Percentiles rank a stretch among this genome's conserved stretches.
Evolutionary conservation across 1,284 basidiomycete species (phyloP).

Genomic region (Malassezia globosa): DNA sequence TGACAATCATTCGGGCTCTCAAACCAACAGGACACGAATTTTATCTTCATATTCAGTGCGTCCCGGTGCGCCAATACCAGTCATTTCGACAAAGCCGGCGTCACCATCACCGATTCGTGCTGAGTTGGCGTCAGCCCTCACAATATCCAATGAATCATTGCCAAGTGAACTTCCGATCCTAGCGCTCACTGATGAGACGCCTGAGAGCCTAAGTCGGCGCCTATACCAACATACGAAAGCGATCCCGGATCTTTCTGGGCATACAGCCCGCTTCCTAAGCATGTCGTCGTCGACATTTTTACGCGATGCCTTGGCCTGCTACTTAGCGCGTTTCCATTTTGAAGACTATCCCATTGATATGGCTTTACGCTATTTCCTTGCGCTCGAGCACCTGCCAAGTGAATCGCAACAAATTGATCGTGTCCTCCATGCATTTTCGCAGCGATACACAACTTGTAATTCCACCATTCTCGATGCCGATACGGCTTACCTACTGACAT

Average conservation of each 20-base stretch:
- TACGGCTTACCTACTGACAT: slow-evolving; percentile 89
- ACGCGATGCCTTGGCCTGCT: slow-evolving; percentile 59
- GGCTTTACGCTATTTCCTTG: slow-evolving; percentile 75
- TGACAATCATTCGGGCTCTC: too few species aligned
- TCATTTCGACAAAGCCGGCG: too few species aligned
- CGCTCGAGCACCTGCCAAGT: slow-evolving; percentile 78
- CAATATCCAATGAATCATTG: too few species aligned
- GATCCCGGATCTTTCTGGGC: background rate
- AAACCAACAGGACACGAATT: too few species aligned
- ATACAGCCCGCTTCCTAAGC: slow-evolving; percentile 20
- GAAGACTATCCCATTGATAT: slow-evolving; percentile 74
- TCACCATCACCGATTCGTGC: too few species aligned
- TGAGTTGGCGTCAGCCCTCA: too few species aligned
- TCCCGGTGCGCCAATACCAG: too few species aligned
- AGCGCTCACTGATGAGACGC: background rate
- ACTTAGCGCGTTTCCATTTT: slow-evolving; percentile 72
- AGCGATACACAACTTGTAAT: slow-evolving; percentile 73
- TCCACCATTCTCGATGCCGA: slow-evolving; percentile 67
- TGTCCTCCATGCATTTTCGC: slow-evolving; percentile 88
- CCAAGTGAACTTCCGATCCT: background rate
- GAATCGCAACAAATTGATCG: slow-evolving; percentile 98
- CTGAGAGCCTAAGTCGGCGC: background rate
- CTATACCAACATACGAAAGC: slow-evolving; percentile 1
- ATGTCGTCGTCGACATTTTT: slow-evolving; percentile 63
- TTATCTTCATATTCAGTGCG: too few species aligned